Evolutionary conservation across 495 filamentous ascomycete species (phyloP).

Genomic region (Xylaria telfairii): DNA sequence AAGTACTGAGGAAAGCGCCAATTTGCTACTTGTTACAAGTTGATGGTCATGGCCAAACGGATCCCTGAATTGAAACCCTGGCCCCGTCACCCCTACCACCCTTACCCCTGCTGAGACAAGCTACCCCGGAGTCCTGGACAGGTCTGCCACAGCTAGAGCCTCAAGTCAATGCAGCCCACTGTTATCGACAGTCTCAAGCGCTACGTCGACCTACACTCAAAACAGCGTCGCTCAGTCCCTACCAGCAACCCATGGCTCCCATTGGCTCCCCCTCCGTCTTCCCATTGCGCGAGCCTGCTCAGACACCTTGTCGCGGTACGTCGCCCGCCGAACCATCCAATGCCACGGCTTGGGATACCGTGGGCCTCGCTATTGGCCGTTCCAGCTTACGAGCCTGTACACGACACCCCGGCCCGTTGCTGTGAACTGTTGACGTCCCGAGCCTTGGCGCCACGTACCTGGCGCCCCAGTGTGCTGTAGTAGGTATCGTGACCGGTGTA

Average conservation of each 20-base stretch:
- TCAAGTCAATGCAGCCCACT: slow-evolving; percentile 33
- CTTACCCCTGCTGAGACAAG: slow-evolving; percentile 37
- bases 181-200: slow-evolving; percentile 3
- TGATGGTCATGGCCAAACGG: slow-evolving; percentile 31
- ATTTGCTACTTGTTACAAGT: slow-evolving; percentile 41
- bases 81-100: slow-evolving; percentile 57
- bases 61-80: slow-evolving; percentile 58
- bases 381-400: neutral
- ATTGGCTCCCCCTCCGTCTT: neutral
- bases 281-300: neutral
- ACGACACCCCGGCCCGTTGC: neutral
- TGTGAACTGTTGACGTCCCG: neutral
- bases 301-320: slow-evolving; percentile 12
- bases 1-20: slow-evolving; percentile 24
- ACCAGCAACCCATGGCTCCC: too few relatives aligned
- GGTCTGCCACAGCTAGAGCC: slow-evolving; percentile 34
- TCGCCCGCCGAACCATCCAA: slow-evolving; percentile 1
- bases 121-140: slow-evolving; percentile 26
- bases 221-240: neutral
- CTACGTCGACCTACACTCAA: neutral
- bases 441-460: slow-evolving; percentile 3
- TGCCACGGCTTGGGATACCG: neutral
- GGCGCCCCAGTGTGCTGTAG: neutral
- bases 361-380: neutral
- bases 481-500: neutral